Percentiles rank a stretch among this genome's conserved stretches.
Conservation (phyloP, 75 land plant genomes). For the Azolla pinnata region DNA sequence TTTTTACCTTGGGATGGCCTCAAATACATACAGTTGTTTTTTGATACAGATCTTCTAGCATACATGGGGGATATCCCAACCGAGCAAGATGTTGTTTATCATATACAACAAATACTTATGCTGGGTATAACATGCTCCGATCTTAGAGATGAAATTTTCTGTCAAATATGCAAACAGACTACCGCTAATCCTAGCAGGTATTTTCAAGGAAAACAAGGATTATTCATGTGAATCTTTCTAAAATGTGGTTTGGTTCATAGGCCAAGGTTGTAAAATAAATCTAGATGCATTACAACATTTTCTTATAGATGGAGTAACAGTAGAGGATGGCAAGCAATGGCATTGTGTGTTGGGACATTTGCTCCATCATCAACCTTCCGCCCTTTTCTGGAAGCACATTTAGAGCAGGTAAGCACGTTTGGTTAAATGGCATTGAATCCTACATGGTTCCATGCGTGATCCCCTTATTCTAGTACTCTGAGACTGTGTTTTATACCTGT, state of each 20-base stretch:
- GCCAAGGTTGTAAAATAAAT: not conserved
- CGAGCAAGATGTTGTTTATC: constrained; percentile 1
- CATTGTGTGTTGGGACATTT: constrained; percentile 16
- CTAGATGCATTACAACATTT: not conserved
- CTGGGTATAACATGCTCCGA: constrained; percentile 8
- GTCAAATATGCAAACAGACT: constrained; percentile 20
- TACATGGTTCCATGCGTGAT: too few relatives aligned
- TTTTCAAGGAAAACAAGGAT: not conserved
- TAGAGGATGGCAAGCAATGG: constrained; percentile 21
- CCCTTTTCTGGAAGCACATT: constrained; percentile 11
- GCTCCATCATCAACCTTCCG: constrained; percentile 10
- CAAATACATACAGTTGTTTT: not conserved
- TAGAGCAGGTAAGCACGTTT: constrained; percentile 17
- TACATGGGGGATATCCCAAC: constrained; percentile 13
- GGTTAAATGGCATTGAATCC: too few relatives aligned
- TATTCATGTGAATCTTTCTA: too few relatives aligned
- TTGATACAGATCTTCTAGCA: constrained; percentile 6
- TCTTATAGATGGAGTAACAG: constrained; percentile 10
- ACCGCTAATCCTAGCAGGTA: constrained; percentile 16
- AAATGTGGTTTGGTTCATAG: too few relatives aligned
- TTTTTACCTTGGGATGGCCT: too few relatives aligned
- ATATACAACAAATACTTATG: constrained; percentile 13
- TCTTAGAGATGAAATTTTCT: constrained; percentile 15
- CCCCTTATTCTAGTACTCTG: too few relatives aligned
- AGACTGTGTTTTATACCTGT: too few relatives aligned